Percentiles rank a stretch among this genome's conserved stretches.
These are phyloP conservation scores for Coemansia sp. DNA, from an alignment of 192 early-diverging fungal genomes.

Conservation along the genomic window DNA sequence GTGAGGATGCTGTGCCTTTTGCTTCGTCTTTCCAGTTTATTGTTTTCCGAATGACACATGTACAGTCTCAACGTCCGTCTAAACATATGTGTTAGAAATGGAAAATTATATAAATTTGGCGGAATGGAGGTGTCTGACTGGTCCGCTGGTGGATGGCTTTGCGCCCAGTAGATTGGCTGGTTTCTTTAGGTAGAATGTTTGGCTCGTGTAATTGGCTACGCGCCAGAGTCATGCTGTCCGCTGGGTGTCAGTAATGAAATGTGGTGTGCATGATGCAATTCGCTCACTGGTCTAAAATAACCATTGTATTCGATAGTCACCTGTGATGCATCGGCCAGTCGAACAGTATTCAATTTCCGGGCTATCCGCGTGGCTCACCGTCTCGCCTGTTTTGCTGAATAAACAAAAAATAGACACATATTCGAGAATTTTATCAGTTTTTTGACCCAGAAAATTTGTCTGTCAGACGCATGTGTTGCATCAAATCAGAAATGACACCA, in stretches of 20 bases:
- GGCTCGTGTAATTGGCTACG: neutral
- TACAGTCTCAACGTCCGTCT: neutral
- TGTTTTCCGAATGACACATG: neutral
- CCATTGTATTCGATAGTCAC: neutral
- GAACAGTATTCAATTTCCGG: neutral
- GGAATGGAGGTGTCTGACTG: neutral
- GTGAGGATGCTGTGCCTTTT: neutral
- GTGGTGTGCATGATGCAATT: neutral
- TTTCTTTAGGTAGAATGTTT: no score
- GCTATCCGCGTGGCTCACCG: no score
- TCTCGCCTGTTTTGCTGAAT: no score
- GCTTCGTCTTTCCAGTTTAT: neutral
- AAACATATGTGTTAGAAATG: neutral
- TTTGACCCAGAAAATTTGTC: no score
- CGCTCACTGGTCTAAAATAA: neutral
- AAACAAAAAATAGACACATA: no score
- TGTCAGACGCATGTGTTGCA: no score
- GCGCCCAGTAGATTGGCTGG: no score
- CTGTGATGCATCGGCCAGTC: neutral
- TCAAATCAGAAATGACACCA: no score
- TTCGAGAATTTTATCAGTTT: no score
- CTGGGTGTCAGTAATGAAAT: neutral
- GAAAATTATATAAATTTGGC: neutral
- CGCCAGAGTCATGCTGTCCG: no score
- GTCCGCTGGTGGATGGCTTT: neutral